Evolutionary conservation across 805 yeast genomes (phyloP).

Genomic region (Starmerella potacharoeniae): DNA sequence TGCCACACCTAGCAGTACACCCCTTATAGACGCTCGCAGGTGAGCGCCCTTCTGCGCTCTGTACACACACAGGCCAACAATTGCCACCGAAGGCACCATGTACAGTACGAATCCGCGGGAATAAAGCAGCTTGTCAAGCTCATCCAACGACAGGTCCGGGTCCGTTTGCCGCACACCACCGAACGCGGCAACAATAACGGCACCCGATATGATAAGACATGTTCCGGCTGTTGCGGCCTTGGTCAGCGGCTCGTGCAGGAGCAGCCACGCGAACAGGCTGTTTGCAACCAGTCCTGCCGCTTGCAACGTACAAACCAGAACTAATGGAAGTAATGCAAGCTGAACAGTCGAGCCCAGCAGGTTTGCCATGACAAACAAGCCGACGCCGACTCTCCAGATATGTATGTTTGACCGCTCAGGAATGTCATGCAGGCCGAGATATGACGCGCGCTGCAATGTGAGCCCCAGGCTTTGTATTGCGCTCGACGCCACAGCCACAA

Average conservation of each 20-base stretch:
- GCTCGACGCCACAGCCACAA: slow-evolving; percentile 62
- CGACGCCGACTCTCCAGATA: slow-evolving; percentile 66
- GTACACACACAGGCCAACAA: slow-evolving; percentile 19
- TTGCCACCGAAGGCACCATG: slow-evolving; percentile 34
- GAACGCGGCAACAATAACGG: slow-evolving; percentile 62
- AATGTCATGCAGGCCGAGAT: slow-evolving; percentile 24
- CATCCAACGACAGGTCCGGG: slow-evolving; percentile 41
- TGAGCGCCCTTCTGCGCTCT: background rate
- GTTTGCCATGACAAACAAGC: slow-evolving; percentile 60
- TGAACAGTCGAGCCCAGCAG: slow-evolving; percentile 74
- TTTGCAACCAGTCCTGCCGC: slow-evolving; percentile 84
- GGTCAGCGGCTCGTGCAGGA: slow-evolving; percentile 61
- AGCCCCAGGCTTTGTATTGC: slow-evolving; percentile 74
- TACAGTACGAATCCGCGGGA: slow-evolving; percentile 46
- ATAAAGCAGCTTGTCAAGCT: slow-evolving; percentile 35
- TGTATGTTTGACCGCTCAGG: background rate
- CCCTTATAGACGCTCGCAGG: slow-evolving; percentile 25
- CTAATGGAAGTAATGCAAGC: slow-evolving; percentile 70
- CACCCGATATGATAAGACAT: slow-evolving; percentile 55
- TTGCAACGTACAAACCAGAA: slow-evolving; percentile 70
- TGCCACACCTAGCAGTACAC: slow-evolving; percentile 52
- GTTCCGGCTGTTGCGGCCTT: slow-evolving; percentile 51
- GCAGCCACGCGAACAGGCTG: slow-evolving; percentile 54
- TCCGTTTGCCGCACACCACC: slow-evolving; percentile 42
- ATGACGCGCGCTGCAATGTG: slow-evolving; percentile 71